Evolutionary conservation across 192 early-diverging fungal genomes (phyloP).

Genomic region (Obelidium mucronatum): DNA sequence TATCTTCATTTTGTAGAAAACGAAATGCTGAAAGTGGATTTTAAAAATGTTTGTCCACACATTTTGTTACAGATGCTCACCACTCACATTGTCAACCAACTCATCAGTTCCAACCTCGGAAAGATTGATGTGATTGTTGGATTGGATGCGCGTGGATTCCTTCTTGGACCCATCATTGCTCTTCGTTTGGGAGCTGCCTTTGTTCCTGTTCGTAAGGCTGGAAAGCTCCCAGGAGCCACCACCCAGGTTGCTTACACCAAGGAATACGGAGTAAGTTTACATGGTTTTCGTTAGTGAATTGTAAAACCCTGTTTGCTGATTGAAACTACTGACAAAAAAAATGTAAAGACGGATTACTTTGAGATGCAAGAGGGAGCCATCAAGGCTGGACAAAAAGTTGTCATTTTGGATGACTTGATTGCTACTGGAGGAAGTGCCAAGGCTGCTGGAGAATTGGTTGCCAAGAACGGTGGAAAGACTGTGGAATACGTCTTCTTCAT

Average conservation of each 20-base stretch:
- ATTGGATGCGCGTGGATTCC: constrained; percentile 96
- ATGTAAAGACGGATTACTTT: constrained; percentile 74
- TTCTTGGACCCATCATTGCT: constrained; percentile 91
- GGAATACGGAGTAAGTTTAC: constrained; percentile 81
- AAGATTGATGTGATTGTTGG: constrained; percentile 92
- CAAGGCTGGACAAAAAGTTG: constrained; percentile 81
- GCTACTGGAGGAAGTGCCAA: constrained; percentile 84
- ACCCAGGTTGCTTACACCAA: constrained; percentile 81
- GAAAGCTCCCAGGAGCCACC: constrained; percentile 90
- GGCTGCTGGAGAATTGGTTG: constrained; percentile 85
- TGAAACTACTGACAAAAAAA: neutral
- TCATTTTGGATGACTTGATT: constrained; percentile 97
- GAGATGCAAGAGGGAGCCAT: constrained; percentile 89
- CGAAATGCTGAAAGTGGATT: neutral
- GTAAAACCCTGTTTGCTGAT: neutral
- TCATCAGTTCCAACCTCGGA: constrained; percentile 62
- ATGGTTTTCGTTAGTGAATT: too few relatives aligned
- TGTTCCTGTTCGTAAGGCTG: constrained; percentile 94
- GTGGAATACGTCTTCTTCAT: constrained; percentile 93
- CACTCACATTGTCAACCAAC: constrained; percentile 83
- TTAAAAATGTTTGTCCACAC: neutral
- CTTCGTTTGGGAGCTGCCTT: constrained; percentile 87
- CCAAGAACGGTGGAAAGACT: constrained; percentile 72
- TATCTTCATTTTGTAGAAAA: neutral
- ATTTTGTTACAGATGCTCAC: constrained; percentile 66